These are phyloP conservation scores for Cladophialophora carrionii DNA, from an alignment of 2,329 filamentous ascomycete genomes.

Conservation along the genomic window DNA sequence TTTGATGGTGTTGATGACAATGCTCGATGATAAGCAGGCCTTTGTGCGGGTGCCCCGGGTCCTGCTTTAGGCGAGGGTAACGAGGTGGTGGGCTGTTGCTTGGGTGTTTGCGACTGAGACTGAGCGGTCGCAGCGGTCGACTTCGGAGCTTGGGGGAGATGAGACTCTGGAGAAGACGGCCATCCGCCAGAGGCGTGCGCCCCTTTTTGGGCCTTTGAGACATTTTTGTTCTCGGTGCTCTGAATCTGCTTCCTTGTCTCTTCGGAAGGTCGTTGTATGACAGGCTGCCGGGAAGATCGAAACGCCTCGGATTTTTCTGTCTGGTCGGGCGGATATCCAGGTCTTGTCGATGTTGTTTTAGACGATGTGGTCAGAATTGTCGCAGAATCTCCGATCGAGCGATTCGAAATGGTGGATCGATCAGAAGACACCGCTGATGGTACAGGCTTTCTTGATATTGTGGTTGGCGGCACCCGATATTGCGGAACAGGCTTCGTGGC, in stretches of 20 bases:
- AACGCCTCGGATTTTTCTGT: neutral
- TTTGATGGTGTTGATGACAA: slow-evolving; percentile 54
- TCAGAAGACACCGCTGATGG: slow-evolving; percentile 29
- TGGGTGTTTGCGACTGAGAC: neutral
- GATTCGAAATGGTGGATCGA: slow-evolving; percentile 31
- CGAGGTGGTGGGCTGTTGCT: neutral
- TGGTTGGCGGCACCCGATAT: slow-evolving; percentile 15
- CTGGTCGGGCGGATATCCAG: slow-evolving; percentile 1
- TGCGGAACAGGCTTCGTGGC: slow-evolving; percentile 31
- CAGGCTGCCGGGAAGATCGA: neutral
- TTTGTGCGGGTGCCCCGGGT: slow-evolving; percentile 21
- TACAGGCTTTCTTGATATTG: slow-evolving; percentile 12
- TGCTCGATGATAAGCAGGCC: slow-evolving; percentile 43
- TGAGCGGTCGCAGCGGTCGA: neutral
- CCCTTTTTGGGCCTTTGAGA: neutral
- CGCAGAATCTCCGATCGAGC: slow-evolving; percentile 19
- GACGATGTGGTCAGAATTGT: slow-evolving; percentile 18
- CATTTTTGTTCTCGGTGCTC: neutral
- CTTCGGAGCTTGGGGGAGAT: neutral
- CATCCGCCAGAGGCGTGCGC: neutral
- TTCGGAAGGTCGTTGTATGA: neutral
- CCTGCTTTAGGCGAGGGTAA: neutral
- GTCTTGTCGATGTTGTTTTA: slow-evolving; percentile 13
- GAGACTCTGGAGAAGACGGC: neutral
- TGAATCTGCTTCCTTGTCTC: neutral